phyloP scores from a whole-genome alignment of 2,329 filamentous ascomycete genomes.

The Pestalotiopsis sp. region DNA sequence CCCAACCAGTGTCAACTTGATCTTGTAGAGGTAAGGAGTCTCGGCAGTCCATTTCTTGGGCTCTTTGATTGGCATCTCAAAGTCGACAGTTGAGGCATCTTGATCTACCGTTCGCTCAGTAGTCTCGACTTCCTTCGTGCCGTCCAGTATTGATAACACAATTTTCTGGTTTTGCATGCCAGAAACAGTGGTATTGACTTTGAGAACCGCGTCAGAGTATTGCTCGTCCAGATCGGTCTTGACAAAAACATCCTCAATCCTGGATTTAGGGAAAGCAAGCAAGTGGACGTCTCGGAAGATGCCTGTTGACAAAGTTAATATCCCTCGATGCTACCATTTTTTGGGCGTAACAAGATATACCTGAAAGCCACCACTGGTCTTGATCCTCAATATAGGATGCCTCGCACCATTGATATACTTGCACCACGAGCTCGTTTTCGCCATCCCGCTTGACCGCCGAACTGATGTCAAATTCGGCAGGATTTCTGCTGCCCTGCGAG shows the following conservation, averaged over 20 bases:
- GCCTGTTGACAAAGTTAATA: conserved; percentile 29
- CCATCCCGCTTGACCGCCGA: conserved; percentile 37
- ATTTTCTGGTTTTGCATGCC: background rate
- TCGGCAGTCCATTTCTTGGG: conserved; percentile 71
- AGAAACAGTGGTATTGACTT: conserved; percentile 37
- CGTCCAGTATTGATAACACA: conserved; percentile 6
- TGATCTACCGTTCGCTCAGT: background rate
- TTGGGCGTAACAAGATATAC: conserved; percentile 30
- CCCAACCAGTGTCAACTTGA: conserved; percentile 42
- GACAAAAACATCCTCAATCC: conserved; percentile 61
- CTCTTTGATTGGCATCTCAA: conserved; percentile 44
- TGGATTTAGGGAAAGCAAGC: conserved; percentile 51
- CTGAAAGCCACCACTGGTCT: conserved; percentile 68
- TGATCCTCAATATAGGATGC: conserved; percentile 71
- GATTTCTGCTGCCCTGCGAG: conserved; percentile 67
- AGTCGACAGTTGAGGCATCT: background rate
- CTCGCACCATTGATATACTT: conserved; percentile 72
- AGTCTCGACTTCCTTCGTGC: background rate
- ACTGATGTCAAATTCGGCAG: conserved; percentile 69
- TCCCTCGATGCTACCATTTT: background rate
- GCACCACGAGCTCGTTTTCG: conserved; percentile 58
- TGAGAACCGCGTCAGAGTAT: conserved; percentile 51
- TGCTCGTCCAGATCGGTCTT: conserved; percentile 51
- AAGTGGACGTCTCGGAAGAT: conserved; percentile 69
- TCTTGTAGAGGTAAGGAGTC: conserved; percentile 59